Conservation (phyloP, 345 rosid species). For the Hibiscus mutabilis region DNA sequence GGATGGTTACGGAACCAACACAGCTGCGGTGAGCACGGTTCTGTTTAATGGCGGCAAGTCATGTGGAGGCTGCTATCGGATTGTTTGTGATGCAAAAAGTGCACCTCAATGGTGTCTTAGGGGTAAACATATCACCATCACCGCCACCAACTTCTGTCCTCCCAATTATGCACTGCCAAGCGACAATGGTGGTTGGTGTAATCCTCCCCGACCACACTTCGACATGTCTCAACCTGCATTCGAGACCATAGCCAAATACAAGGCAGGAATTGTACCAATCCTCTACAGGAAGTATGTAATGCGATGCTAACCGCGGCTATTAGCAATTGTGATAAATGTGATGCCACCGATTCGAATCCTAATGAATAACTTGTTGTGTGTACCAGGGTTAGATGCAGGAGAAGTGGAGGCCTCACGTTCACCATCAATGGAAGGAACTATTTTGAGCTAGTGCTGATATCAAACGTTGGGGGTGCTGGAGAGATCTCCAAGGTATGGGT, state of each 20-base stretch:
- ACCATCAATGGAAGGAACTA: conserved; percentile 57
- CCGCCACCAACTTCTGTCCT: conserved; percentile 81
- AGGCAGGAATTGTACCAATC: conserved; percentile 68
- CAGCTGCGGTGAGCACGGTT: conserved; percentile 64
- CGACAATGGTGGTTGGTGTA: conserved; percentile 82
- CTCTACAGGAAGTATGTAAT: conserved; percentile 42
- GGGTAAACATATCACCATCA: conserved; percentile 52
- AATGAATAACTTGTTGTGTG: not conserved
- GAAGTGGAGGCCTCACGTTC: conserved; percentile 67
- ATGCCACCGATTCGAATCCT: not conserved
- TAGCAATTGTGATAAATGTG: not conserved
- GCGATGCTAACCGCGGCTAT: not conserved
- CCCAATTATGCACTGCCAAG: conserved; percentile 58
- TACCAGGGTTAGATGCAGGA: conserved; percentile 51
- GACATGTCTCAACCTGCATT: conserved; percentile 79
- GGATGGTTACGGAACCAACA: conserved; percentile 55
- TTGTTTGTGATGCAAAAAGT: conserved; percentile 40
- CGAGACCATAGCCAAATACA: conserved; percentile 55
- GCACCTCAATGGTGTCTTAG: conserved; percentile 57
- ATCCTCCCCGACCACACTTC: conserved; percentile 65
- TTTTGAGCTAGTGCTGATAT: conserved; percentile 62
- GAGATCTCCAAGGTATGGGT: conserved; percentile 47
- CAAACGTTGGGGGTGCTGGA: conserved; percentile 62
- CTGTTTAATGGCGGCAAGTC: conserved; percentile 52
- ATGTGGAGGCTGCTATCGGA: conserved; percentile 68